Evolutionary conservation across 2,329 filamentous ascomycete species (phyloP), one percentile per base, ranked within the genome.

Genomic region (Periconia digitata): DNA sequence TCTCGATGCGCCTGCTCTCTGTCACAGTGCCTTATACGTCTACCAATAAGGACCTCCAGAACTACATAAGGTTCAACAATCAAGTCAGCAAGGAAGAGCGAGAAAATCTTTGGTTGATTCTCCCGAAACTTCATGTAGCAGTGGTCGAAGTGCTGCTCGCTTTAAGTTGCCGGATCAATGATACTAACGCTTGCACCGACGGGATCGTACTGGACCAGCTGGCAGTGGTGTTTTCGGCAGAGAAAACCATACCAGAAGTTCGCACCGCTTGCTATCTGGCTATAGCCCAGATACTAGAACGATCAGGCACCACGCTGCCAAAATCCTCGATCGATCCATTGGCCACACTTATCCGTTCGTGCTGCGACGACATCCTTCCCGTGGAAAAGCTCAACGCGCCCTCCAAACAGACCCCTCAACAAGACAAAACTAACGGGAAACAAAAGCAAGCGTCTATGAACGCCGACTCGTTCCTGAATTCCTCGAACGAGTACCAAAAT

Each of bases 51-150:
- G 71, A 49, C 13, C 61, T 59, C 32, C 63, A 60, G 12, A 63
- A 55, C 23, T 49, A 46, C 8, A 45, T 83, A n/a, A 82, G 85
- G 51, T 77, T 85, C 50, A 92, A 91, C 58, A 78, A 85, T 7
- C 86, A 89, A 53, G 83, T 94, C 53, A 80, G 85, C 24, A 83
- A 87, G 51, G 89, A 95, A 42, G 92, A 96, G 71, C 86, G 86
- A 51, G 90, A 95, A 44, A 83, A 85, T 38, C 78, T 96, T 3
- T 92, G 88, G 82, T 75, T 80, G 40, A 76, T 83, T 16, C 77
- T 96, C 10, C 89, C 92, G 4, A 77, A 81, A 8, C 81, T 96
- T 34, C 90, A 96, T 62, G 72, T 85, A 13, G 84, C 87, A 13
- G 81, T 83, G n/a, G 73, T 95, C 45, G 71, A 80, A 18, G 71